These are phyloP conservation scores for Calonectria montana DNA, from an alignment of 2,329 filamentous ascomycete species.

Conservation along the genomic window DNA sequence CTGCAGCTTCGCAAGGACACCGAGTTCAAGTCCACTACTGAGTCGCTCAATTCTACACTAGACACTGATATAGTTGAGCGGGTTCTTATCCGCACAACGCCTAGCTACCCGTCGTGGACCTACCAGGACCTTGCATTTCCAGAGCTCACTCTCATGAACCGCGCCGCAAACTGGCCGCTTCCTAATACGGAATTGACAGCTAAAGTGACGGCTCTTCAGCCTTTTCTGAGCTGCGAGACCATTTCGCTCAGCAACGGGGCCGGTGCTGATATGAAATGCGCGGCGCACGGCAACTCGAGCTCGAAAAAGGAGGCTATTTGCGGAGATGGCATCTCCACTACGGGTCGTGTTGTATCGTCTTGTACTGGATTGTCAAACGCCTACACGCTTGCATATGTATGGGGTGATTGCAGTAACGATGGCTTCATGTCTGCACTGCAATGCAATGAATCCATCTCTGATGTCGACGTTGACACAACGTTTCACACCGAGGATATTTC, in stretches of 20 bases:
- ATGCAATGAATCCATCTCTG: conserved; percentile 40
- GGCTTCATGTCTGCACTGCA: conserved; percentile 36
- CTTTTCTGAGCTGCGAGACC: conserved; percentile 37
- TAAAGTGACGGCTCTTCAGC: conserved; percentile 31
- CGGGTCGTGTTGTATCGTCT: conserved; percentile 37
- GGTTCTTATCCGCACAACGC: conserved; percentile 33
- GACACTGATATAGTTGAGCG: conserved; percentile 30
- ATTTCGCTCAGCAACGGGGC: conserved; percentile 28
- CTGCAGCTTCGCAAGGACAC: conserved; percentile 38
- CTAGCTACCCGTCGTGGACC: conserved; percentile 41
- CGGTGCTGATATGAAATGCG: conserved; percentile 32
- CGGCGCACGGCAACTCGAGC: conserved; percentile 26
- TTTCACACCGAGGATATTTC: conserved; percentile 39
- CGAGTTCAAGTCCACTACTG: conserved; percentile 35
- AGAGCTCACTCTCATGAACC: conserved; percentile 29
- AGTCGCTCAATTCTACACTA: conserved; percentile 28
- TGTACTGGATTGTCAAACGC: conserved; percentile 33
- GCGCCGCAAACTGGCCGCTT: conserved; percentile 34
- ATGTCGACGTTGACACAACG: conserved; percentile 35
- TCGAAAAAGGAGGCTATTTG: conserved; percentile 34
- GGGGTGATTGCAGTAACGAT: conserved; percentile 38
- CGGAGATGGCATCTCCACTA: conserved; percentile 23
- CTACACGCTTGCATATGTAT: conserved; percentile 40
- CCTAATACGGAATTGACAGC: conserved; percentile 38
- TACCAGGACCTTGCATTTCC: conserved; percentile 42